Evolutionary conservation across 768 basidiomycete genomes (phyloP), one percentile per base, ranked within the genome.

Genomic region (Coprinopsis strossmayeri): DNA sequence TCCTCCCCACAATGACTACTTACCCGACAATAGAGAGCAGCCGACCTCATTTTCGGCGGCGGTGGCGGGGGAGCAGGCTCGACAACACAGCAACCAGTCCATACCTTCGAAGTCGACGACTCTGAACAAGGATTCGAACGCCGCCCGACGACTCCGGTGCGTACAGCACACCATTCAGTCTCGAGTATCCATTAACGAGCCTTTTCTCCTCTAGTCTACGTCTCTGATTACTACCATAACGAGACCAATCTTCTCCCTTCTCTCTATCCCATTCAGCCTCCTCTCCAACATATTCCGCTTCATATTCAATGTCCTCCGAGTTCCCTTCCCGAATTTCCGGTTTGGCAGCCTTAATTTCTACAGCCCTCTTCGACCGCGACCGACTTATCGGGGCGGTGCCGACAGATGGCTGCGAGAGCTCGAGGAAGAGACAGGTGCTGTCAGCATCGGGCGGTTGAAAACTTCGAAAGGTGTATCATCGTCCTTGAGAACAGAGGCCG

Each of bases 371-470:
- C 64, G 69, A 9, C 56, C 70, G 38, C 64, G 69, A 42, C 64
- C 64, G 38, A 47, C 63, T 25, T 9, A 18, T 15, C 58, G 62
- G n/a, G 71, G 77, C 13, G 83, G 79, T 0, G 74, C 79, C 0
- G 89, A 89, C 53, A 72, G 82, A 23, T 91, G 88, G 85, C 72
- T 94, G 15, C 75, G 82, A 18, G 78, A 83, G 25, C 72, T 93
- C 3, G 90, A 94, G 61, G 88, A 91, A 51, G 87, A 90, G 61
- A 91, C 89, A 0, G 89, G 90, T 3, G 88, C 87, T 0, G 66
- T 82, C 13, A 79, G 72, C 48, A 68, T 84, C 37, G 75, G 75
- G 41, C 69, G 72, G 18, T 57, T 63, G n/a, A 64, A 59, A 20
- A 62, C 51, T 18, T 35, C 66, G 9, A 53, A 60, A 10, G 65